Conservation (phyloP, 164 flowering plant species). For the Cinnamomum micranthum region DNA sequence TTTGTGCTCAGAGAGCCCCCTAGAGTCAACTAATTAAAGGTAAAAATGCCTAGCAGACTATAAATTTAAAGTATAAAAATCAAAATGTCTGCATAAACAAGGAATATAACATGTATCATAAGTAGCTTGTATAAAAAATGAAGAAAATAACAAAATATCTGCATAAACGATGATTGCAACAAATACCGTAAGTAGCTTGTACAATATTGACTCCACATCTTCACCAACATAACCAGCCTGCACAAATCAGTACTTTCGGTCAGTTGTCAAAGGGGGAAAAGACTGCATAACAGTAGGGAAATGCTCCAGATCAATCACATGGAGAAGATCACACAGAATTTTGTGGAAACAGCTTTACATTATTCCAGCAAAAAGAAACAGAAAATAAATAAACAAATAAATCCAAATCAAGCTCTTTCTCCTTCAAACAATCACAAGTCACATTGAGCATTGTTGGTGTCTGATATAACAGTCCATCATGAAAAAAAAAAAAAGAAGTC, state of each 20-base stretch:
- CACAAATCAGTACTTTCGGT: slow-evolving; percentile 18
- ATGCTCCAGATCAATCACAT: not conserved
- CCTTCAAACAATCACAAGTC: not conserved
- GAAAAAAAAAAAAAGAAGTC: not conserved
- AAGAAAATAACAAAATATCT: no score
- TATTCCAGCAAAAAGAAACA: not conserved
- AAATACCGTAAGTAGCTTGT: slow-evolving; percentile 81
- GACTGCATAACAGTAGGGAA: not conserved
- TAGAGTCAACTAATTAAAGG: no score
- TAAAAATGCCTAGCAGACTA: no score
- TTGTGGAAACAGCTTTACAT: not conserved
- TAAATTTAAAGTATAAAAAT: no score
- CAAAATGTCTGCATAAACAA: no score
- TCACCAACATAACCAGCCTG: slow-evolving; percentile 99
- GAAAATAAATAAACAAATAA: not conserved
- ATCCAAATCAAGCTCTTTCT: not conserved
- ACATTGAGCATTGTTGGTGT: not conserved
- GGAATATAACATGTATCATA: no score
- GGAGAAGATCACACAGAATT: not conserved
- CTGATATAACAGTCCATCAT: not conserved
- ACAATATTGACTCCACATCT: slow-evolving; percentile 95
- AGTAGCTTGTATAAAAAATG: not conserved
- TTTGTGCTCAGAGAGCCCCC: no score
- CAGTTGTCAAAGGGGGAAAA: slow-evolving; percentile 2
- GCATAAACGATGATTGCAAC: not conserved